phyloP scores from a whole-genome alignment of 1,284 basidiomycete species.

The Sphagnurus paluster region DNA sequence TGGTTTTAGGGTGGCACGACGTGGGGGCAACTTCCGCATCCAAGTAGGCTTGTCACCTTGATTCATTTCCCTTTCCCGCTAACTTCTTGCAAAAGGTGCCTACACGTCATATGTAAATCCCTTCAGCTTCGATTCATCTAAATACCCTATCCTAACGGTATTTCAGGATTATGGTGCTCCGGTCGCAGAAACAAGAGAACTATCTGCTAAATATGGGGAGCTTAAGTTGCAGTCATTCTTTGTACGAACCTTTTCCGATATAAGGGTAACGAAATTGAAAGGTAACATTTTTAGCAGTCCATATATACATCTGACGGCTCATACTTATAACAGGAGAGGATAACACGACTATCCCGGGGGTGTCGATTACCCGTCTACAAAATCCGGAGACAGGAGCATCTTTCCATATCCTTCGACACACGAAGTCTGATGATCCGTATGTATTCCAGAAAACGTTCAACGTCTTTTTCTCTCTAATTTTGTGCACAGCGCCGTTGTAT shows the following conservation, averaged over 20 bases:
- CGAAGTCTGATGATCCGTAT: constrained; percentile 14
- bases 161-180: constrained; percentile 26
- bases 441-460: background rate
- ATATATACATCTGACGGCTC: too few relatives aligned
- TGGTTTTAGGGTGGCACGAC: constrained; percentile 17
- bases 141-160: background rate
- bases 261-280: constrained; percentile 57
- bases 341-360: constrained; percentile 37
- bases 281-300: constrained; percentile 25
- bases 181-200: constrained; percentile 45
- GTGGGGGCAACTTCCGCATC: constrained; percentile 19
- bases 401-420: constrained; percentile 61
- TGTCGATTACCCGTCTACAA: constrained; percentile 49
- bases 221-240: constrained; percentile 61
- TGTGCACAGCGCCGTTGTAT: constrained; percentile 7
- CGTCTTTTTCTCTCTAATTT: background rate
- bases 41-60: constrained; percentile 2
- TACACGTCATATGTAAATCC: constrained; percentile 17
- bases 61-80: too few relatives aligned
- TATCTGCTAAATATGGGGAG: constrained; percentile 33
- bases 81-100: constrained; percentile 6
- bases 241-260: constrained; percentile 55
- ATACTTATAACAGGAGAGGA: constrained; percentile 9
- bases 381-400: constrained; percentile 53
- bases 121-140: background rate